phyloP scores from a whole-genome alignment of 139 green algal species.

The Ostreobium quekettii region DNA sequence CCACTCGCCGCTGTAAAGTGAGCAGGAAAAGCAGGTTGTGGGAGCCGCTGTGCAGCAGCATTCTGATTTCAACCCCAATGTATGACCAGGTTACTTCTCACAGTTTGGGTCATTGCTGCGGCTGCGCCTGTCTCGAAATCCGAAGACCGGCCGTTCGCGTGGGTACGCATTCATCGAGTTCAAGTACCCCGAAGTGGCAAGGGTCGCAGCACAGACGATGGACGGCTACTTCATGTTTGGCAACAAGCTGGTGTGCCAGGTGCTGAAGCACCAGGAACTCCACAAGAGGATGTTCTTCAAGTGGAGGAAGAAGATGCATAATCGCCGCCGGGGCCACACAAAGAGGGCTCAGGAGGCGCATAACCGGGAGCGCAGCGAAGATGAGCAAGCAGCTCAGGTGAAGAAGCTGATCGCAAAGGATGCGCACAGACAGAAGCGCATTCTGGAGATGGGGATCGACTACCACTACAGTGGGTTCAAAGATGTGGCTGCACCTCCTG shows the following conservation, averaged over 20 bases:
- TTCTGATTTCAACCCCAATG: neutral
- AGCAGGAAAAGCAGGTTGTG: neutral
- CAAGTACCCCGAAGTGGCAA: conserved; percentile 61
- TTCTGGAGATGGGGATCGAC: no score
- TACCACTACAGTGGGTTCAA: no score
- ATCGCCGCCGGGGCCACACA: no score
- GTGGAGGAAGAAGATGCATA: no score
- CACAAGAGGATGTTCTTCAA: no score
- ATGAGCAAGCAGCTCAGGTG: no score
- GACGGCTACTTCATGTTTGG: conserved; percentile 84
- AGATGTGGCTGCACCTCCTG: no score
- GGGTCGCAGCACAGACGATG: conserved; percentile 77
- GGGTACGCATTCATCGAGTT: conserved; percentile 71
- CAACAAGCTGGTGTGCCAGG: neutral
- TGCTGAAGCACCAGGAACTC: no score
- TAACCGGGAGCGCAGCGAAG: no score
- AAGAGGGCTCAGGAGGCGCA: no score
- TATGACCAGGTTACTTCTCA: conserved; percentile 51
- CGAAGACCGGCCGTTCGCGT: conserved; percentile 44
- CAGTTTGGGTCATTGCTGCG: conserved; percentile 60
- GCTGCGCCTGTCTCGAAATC: conserved; percentile 53
- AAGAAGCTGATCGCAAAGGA: no score
- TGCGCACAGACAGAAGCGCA: no score
- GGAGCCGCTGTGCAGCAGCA: neutral
- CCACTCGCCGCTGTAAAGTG: neutral